Conservation (phyloP, 106 monocot genomes). For the Dendrobium nobile region DNA sequence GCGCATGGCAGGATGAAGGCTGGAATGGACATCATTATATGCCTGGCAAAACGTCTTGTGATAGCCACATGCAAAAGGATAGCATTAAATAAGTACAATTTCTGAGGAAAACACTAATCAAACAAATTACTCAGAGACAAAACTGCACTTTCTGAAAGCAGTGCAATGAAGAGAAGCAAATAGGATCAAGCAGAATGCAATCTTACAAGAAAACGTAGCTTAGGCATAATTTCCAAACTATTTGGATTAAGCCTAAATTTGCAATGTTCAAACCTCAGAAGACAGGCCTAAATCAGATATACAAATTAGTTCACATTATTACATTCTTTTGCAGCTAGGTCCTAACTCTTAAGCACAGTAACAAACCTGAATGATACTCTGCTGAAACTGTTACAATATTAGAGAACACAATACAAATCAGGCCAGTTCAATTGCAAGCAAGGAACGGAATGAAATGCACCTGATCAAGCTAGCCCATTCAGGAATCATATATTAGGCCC, state of each 20-base stretch:
- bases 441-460: not conserved
- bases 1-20: conserved; percentile 63
- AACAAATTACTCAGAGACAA: not conserved
- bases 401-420: not conserved
- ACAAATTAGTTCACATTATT: not conserved
- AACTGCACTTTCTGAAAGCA: not conserved
- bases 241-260: not conserved
- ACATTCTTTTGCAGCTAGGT: not conserved
- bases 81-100: conserved; percentile 3
- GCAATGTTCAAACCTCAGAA: no score
- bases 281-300: not conserved
- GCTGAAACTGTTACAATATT: not conserved
- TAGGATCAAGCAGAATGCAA: not conserved
- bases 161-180: not conserved
- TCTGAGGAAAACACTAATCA: not conserved
- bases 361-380: not conserved
- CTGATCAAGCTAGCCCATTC: not conserved
- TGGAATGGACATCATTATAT: conserved; percentile 63
- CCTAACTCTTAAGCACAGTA: not conserved
- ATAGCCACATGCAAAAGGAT: conserved; percentile 7
- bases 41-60: conserved; percentile 75
- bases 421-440: not conserved
- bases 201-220: not conserved
- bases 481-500: not conserved
- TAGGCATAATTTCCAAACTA: not conserved